These are phyloP conservation scores for Pichia kudriavzevii DNA, from an alignment of 1,139 yeast species.

Conservation along the genomic window DNA sequence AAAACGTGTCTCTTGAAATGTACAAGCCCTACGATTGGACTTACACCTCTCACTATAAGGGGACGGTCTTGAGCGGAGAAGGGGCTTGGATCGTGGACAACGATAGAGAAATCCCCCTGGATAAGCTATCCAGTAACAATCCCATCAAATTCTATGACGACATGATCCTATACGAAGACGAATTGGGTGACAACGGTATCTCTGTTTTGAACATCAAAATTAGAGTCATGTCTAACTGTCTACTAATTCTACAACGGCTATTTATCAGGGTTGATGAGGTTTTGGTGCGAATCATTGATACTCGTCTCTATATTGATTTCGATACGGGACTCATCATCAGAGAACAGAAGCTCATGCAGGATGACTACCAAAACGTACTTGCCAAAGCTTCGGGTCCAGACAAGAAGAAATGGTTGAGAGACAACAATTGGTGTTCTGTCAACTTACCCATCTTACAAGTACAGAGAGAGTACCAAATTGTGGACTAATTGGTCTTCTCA, in stretches of 20 bases:
- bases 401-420: conserved; percentile 70
- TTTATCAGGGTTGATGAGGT: conserved; percentile 89
- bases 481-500: too few relatives aligned
- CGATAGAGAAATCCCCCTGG: conserved; percentile 50
- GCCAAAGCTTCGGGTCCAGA: conserved; percentile 37
- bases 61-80: conserved; percentile 33
- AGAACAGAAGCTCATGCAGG: conserved; percentile 74
- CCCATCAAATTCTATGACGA: conserved; percentile 89
- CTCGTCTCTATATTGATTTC: conserved; percentile 77
- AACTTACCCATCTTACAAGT: conserved; percentile 19
- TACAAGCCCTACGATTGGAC: conserved; percentile 96
- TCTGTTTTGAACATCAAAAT: conserved; percentile 70
- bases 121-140: conserved; percentile 59
- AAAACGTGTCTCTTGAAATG: conserved; percentile 38
- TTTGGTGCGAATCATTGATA: conserved; percentile 72
- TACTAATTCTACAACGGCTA: conserved; percentile 66
- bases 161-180: conserved; percentile 84
- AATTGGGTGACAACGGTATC: conserved; percentile 92
- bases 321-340: conserved; percentile 56
- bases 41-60: conserved; percentile 72
- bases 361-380: conserved; percentile 50
- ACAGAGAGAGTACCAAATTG: conserved; percentile 24
- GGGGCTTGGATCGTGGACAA: conserved; percentile 18
- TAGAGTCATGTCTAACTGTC: conserved; percentile 80
- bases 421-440: conserved; percentile 36